Conservation (phyloP, 2,329 filamentous ascomycete genomes). For the Hypoxylon sp. region DNA sequence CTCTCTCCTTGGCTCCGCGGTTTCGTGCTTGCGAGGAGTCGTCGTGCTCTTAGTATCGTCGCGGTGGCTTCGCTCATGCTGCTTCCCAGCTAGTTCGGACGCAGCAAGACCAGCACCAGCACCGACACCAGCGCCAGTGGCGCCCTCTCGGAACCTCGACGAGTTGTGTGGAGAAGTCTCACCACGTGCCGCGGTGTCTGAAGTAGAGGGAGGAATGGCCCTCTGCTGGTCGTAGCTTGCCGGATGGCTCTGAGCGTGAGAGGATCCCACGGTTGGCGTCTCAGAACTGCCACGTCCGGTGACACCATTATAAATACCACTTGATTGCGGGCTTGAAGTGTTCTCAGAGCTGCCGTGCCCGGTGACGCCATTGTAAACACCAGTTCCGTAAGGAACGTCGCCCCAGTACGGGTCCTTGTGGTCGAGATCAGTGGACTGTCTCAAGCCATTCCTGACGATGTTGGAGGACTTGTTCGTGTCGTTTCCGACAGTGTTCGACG, state of each 20-base stretch:
- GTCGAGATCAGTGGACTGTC: constrained; percentile 19
- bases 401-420: constrained; percentile 42
- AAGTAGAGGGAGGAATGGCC: constrained; percentile 23
- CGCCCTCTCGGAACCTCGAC: constrained; percentile 31
- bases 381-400: constrained; percentile 38
- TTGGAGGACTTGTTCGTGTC: constrained; percentile 8
- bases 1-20: constrained; percentile 16
- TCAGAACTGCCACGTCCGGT: constrained; percentile 39
- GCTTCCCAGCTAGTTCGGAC: constrained; percentile 9
- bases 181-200: not conserved
- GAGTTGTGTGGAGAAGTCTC: not conserved
- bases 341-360: constrained; percentile 41
- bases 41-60: constrained; percentile 6
- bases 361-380: constrained; percentile 41
- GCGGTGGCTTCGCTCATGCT: constrained; percentile 8
- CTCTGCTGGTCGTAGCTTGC: constrained; percentile 26
- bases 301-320: constrained; percentile 41
- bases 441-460: constrained; percentile 25
- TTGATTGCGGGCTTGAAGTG: no score
- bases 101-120: constrained; percentile 17
- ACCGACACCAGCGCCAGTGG: constrained; percentile 25
- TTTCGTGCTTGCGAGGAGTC: constrained; percentile 16
- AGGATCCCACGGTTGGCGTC: constrained; percentile 19
- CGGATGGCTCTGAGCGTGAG: constrained; percentile 1
- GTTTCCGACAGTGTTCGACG: not conserved